Base-by-base conservation (phyloP, 192 early-diverging fungal species). In the Umbelopsis vinacea region DNA sequence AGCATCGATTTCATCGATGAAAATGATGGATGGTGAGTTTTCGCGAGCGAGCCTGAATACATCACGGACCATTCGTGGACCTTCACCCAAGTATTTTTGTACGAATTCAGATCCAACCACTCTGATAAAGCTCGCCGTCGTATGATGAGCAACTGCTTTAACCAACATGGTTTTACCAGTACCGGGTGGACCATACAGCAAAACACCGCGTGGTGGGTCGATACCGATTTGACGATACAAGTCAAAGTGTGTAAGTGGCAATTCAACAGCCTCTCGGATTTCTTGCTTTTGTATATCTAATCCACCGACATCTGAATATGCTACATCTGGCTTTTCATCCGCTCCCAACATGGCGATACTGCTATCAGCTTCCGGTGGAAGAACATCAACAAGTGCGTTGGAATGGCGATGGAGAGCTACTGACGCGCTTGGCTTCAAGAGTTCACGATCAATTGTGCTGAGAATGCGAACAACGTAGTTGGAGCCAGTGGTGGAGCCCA, bases 81-180 rank as follows among this genome's bases (percentile, higher is more conserved):
- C 98, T 71, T 99, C 97, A 52, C 97, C 97, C 21, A 99, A 83
- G 79, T 99, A 99, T 83, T 99, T 99, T 88, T 98, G 96, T 66
- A 99, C 95, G 86, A 99, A 95, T 81, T 99, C 98, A 47, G 96
- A 97, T 52, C 98, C 97, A 37, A 94, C 94, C 29, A 98, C 94
- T 66, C 98, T 92, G 75, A 99, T 94, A 74, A 99, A 99, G 57
- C 95, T 87, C 0, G 96, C 97, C 0, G 95, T 94, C 10, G 96
- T 98, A 73, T 99, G 96, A 81, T 99, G 94, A 23, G 98, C 98
- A 12, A 99, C 98, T 4, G 97, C 98, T 83, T 99, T 99, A 24
- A 97, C 98, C 68, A 99, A 79, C 93, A 98, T 95, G 2, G 98
- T 99, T 81, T 99, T 99, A 21, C 96, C 93, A n/a, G 94, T 96